Evolutionary conservation across 106 monocot genomes (phyloP).

Genomic region (Triglochin maritima): DNA sequence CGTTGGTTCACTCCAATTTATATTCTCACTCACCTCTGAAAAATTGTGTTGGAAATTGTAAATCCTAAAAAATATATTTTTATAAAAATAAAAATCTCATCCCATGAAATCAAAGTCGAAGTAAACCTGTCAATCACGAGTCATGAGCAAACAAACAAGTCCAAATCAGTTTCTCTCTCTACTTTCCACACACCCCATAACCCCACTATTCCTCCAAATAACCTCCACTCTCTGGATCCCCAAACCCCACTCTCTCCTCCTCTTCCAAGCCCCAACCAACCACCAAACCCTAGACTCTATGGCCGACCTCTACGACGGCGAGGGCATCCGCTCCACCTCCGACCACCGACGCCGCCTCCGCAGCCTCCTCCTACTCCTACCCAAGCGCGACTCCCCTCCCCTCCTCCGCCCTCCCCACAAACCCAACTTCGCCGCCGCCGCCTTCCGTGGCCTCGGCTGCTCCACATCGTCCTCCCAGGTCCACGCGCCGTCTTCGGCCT

Average conservation of each 20-base stretch:
- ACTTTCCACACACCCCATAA: too few relatives aligned
- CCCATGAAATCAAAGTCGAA: too few relatives aligned
- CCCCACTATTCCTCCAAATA: too few relatives aligned
- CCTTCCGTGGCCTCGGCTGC: conserved; percentile 43
- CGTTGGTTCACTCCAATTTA: too few relatives aligned
- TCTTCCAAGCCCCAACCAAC: not conserved
- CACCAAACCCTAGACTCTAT: not conserved
- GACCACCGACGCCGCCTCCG: not conserved
- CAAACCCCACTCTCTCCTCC: not conserved
- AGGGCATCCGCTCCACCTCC: not conserved
- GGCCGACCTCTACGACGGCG: not conserved
- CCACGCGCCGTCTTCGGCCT: conserved; percentile 10
- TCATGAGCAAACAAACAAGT: too few relatives aligned
- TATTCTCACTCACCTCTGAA: too few relatives aligned
- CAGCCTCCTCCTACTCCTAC: not conserved
- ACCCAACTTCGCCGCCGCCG: conserved; percentile 20
- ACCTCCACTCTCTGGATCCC: too few relatives aligned
- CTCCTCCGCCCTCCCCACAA: not conserved
- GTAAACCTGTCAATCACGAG: too few relatives aligned
- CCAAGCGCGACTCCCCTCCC: not conserved
- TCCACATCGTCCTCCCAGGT: conserved; percentile 33
- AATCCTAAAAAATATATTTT: too few relatives aligned
- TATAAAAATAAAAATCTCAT: too few relatives aligned
- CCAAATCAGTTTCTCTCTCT: too few relatives aligned
- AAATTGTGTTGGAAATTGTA: too few relatives aligned